phyloP scores from a whole-genome alignment of 2,329 filamentous ascomycete genomes.

The Ophiostoma himal-ulmi region DNA sequence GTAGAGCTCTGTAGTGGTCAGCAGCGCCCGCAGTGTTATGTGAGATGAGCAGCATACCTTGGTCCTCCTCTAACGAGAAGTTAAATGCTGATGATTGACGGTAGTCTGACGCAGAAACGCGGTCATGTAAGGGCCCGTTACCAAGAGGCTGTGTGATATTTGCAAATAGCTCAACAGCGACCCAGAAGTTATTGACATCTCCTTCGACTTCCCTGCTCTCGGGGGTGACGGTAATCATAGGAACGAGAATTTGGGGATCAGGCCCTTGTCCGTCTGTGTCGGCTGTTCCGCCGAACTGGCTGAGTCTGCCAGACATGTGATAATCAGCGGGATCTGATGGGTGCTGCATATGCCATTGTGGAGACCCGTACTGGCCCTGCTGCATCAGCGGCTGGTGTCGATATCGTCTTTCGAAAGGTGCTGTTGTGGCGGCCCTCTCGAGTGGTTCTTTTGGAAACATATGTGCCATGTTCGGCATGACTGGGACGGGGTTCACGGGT shows the following conservation, averaged over 20 bases:
- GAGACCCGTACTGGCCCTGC: background rate
- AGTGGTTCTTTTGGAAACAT: conserved; percentile 9
- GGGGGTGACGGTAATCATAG: conserved; percentile 25
- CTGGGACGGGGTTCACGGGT: background rate
- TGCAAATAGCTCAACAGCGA: conserved; percentile 44
- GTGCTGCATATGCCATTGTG: background rate
- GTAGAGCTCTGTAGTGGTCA: conserved; percentile 26
- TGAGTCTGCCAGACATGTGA: background rate
- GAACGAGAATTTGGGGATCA: conserved; percentile 24
- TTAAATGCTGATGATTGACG: conserved; percentile 12
- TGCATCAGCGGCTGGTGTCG: background rate
- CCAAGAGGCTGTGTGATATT: conserved; percentile 30
- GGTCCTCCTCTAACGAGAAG: conserved; percentile 8
- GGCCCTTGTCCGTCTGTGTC: background rate
- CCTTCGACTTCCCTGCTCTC: conserved; percentile 23
- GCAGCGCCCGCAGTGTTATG: background rate
- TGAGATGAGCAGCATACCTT: conserved; percentile 11
- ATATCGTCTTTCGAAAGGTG: conserved; percentile 14
- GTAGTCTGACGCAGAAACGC: conserved; percentile 1
- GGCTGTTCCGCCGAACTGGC: conserved; percentile 9
- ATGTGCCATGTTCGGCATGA: background rate
- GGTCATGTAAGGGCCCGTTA: background rate
- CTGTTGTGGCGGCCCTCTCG: conserved; percentile 16
- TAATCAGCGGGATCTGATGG: background rate
- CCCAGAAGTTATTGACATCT: conserved; percentile 30